Percentiles rank a stretch among this genome's conserved stretches.
Conservation (phyloP, 345 rosid species). For the Gossypium rotundifolium region DNA sequence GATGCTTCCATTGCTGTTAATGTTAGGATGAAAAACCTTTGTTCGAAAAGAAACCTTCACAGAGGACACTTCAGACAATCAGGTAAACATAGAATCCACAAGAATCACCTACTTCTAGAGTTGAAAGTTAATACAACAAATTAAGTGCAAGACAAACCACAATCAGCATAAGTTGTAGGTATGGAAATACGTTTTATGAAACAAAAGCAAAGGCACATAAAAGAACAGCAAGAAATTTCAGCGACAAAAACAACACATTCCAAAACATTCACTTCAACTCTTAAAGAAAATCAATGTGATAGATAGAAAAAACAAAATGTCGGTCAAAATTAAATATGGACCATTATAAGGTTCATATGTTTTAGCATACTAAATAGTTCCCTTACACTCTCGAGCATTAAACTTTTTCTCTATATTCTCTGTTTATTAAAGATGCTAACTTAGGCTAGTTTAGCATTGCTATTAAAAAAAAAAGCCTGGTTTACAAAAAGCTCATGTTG, state of each 20-base stretch:
- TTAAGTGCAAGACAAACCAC: neutral
- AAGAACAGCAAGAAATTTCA: neutral
- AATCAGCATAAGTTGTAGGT: neutral
- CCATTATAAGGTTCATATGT: neutral
- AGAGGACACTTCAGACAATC: neutral
- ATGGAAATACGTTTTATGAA: neutral
- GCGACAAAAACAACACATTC: neutral
- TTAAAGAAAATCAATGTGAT: neutral
- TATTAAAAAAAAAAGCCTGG: neutral
- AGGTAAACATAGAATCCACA: neutral
- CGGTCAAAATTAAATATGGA: neutral
- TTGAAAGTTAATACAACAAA: neutral
- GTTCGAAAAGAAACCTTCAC: conserved; percentile 60
- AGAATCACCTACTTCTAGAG: neutral
- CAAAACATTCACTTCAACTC: neutral
- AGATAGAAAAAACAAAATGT: neutral
- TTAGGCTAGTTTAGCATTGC: neutral
- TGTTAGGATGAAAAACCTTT: conserved; percentile 68
- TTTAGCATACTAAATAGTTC: neutral
- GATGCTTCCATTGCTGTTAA: conserved; percentile 72
- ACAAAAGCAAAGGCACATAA: neutral
- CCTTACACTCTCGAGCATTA: neutral
- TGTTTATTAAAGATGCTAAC: neutral
- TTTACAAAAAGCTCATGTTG: neutral
- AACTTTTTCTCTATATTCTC: neutral